Conservation (phyloP, 805 yeast species). For the Candida pini region DNA sequence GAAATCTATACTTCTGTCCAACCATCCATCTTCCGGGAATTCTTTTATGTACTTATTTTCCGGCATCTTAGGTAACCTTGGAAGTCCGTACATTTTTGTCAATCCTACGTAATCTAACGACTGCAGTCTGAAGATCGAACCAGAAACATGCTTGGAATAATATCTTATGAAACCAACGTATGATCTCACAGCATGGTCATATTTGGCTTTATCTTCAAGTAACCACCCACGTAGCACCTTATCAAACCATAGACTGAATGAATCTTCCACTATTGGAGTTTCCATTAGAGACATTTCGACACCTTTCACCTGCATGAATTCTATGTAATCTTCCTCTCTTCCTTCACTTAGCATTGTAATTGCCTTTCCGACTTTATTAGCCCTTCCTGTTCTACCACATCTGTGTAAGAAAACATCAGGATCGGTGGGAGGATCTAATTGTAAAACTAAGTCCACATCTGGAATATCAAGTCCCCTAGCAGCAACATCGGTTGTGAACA, state of each 20-base stretch:
- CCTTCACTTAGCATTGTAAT: slow-evolving; percentile 67
- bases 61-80: slow-evolving; percentile 92
- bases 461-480: slow-evolving; percentile 96
- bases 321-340: slow-evolving; percentile 76
- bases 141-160: slow-evolving; percentile 82
- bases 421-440: slow-evolving; percentile 90
- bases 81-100: slow-evolving; percentile 72
- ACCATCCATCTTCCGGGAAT: slow-evolving; percentile 74
- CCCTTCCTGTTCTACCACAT: slow-evolving; percentile 94
- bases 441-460: slow-evolving; percentile 90
- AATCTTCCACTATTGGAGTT: slow-evolving; percentile 14
- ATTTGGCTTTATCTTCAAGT: slow-evolving; percentile 67
- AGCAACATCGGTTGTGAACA: slow-evolving; percentile 96
- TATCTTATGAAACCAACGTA: slow-evolving; percentile 80
- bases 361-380: slow-evolving; percentile 78
- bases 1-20: slow-evolving; percentile 55
- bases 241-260: slow-evolving; percentile 24
- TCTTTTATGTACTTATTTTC: slow-evolving; percentile 55
- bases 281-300: slow-evolving; percentile 43
- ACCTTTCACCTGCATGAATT: slow-evolving; percentile 70
- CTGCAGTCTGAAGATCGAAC: slow-evolving; percentile 76
- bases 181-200: slow-evolving; percentile 73
- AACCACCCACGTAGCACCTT: slow-evolving; percentile 46
- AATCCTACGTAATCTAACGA: slow-evolving; percentile 65
- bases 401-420: slow-evolving; percentile 89